Conservation (phyloP, 805 yeast species). For the Starmerella vaccinii region DNA sequence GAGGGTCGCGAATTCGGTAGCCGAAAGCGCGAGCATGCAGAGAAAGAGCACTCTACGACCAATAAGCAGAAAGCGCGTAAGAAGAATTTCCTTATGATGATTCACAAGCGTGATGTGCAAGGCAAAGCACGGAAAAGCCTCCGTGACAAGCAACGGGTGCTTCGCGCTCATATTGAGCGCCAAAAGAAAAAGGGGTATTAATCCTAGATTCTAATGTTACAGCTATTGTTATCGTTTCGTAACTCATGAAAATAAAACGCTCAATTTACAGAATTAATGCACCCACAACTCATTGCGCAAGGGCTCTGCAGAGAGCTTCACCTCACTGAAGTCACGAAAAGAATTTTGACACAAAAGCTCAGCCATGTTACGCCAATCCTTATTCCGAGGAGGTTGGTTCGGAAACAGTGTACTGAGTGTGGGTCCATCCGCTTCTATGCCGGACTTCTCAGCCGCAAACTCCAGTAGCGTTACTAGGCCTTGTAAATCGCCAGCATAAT, state of each 20-base stretch:
- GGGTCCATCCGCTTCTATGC: not conserved
- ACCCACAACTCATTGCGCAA: not conserved
- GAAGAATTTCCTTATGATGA: constrained; percentile 99
- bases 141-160: constrained; percentile 77
- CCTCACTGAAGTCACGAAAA: not conserved
- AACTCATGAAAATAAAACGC: not conserved
- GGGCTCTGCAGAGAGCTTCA: not conserved
- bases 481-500: constrained; percentile 7
- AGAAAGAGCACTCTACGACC: constrained; percentile 75
- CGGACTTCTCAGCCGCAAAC: constrained; percentile 2
- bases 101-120: constrained; percentile 86
- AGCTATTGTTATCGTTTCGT: not conserved
- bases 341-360: not conserved
- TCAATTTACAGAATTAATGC: not conserved
- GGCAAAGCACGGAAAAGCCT: constrained; percentile 86
- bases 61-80: constrained; percentile 92
- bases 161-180: constrained; percentile 76
- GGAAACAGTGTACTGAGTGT: not conserved
- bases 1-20: constrained; percentile 91
- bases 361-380: not conserved
- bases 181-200: constrained; percentile 74
- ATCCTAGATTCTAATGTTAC: not conserved
- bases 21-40: constrained; percentile 55
- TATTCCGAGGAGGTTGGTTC: not conserved
- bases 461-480: constrained; percentile 8